These are phyloP conservation scores for Hyphodiscus sp. DNA, from an alignment of 2,329 filamentous ascomycete genomes.

Conservation along the genomic window DNA sequence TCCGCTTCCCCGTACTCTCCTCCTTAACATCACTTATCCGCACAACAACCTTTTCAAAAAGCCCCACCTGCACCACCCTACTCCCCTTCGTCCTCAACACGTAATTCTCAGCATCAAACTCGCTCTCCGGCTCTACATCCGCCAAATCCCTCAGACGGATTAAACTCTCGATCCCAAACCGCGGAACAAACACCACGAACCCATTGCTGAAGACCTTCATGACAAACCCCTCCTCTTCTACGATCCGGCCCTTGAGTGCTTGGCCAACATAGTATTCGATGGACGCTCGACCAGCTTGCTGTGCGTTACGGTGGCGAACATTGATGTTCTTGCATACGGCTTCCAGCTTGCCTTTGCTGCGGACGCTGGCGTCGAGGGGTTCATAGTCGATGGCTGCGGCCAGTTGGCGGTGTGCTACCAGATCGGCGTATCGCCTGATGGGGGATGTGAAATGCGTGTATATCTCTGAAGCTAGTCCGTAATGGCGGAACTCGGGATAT, in stretches of 20 bases:
- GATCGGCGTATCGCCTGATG: constrained; percentile 95
- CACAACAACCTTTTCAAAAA: constrained; percentile 90
- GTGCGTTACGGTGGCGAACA: constrained; percentile 90
- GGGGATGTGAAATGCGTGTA: constrained; percentile 99
- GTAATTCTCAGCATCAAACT: constrained; percentile 83
- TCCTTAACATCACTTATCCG: constrained; percentile 90
- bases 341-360: constrained; percentile 79
- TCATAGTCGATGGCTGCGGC: constrained; percentile 94
- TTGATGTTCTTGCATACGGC: constrained; percentile 98
- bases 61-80: constrained; percentile 57
- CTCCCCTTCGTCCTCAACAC: constrained; percentile 56
- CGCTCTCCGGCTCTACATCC: constrained; percentile 68
- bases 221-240: constrained; percentile 86
- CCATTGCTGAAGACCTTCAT: constrained; percentile 98
- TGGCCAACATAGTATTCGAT: constrained; percentile 98
- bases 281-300: constrained; percentile 87
- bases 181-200: constrained; percentile 90
- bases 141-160: constrained; percentile 81
- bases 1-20: constrained; percentile 91
- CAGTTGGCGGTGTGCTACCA: constrained; percentile 88
- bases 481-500: constrained; percentile 92
- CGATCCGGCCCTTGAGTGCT: constrained; percentile 70
- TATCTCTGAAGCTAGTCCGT: constrained; percentile 91
- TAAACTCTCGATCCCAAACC: constrained; percentile 90
- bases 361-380: constrained; percentile 71